A percentile compares a stretch with the other conserved stretches of the same genome.
Evolutionary conservation across 192 early-diverging fungal genomes (phyloP).

Genomic region (Coemansia sp.): DNA sequence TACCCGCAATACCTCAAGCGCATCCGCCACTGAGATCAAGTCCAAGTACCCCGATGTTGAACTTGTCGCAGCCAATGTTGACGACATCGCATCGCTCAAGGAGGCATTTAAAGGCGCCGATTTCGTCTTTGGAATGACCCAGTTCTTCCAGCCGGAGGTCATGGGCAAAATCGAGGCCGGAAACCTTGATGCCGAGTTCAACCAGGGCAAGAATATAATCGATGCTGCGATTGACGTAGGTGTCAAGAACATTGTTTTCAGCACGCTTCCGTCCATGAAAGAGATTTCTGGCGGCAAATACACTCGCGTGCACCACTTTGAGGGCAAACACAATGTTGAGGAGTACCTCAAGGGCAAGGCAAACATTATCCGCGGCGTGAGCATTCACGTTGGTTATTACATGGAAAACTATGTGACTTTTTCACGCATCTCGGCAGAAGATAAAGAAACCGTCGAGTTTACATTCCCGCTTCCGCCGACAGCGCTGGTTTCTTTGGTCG

Average conservation of each 20-base stretch:
- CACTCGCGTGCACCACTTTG: conserved; percentile 30
- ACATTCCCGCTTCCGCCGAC: conserved; percentile 26
- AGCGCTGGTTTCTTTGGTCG: conserved; percentile 28
- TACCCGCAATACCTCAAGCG: conserved; percentile 22
- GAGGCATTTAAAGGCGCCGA: conserved; percentile 28
- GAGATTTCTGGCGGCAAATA: conserved; percentile 30
- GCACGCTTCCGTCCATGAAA: conserved; percentile 35
- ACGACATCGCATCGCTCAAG: conserved; percentile 23
- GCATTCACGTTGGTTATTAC: conserved; percentile 31
- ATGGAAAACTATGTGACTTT: conserved; percentile 41
- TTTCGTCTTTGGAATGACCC: conserved; percentile 36
- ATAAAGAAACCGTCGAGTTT: conserved; percentile 40
- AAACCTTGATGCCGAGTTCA: conserved; percentile 28
- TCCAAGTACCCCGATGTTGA: conserved; percentile 33
- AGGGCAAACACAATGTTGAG: conserved; percentile 35
- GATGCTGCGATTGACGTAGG: conserved; percentile 36
- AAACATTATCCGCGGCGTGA: conserved; percentile 22
- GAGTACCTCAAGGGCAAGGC: conserved; percentile 36
- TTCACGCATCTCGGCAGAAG: conserved; percentile 35
- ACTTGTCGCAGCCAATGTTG: conserved; percentile 21
- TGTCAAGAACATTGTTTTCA: conserved; percentile 27
- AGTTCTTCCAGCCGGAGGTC: conserved; percentile 29
- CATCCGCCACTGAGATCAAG: conserved; percentile 7
- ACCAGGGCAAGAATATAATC: conserved; percentile 39
- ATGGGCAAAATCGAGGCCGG: conserved; percentile 12